phyloP scores from a whole-genome alignment of 768 basidiomycete genomes.

The Ephemerocybe angulata region DNA sequence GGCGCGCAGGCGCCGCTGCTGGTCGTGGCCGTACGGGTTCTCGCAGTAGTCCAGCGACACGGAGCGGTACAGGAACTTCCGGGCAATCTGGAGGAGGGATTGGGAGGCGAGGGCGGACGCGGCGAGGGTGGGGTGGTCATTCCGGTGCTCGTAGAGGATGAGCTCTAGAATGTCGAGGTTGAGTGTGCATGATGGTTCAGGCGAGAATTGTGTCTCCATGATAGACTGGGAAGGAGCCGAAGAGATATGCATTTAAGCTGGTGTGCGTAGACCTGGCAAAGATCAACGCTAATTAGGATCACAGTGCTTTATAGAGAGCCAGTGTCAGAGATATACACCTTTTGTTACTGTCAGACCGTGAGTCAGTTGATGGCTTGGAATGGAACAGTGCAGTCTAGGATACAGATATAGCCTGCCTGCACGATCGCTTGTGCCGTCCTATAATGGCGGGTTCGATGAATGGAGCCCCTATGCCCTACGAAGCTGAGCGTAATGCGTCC shows the following conservation, averaged over 20 bases:
- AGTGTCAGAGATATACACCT: too few relatives aligned
- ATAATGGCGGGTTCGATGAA: neutral
- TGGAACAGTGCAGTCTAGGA: neutral
- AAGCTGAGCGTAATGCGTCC: too few relatives aligned
- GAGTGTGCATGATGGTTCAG: neutral
- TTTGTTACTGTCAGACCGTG: neutral
- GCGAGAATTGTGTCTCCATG: neutral
- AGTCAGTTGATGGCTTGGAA: neutral
- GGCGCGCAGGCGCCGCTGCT: neutral
- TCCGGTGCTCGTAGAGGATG: slow-evolving; percentile 8
- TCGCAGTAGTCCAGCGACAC: slow-evolving; percentile 9
- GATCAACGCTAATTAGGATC: too few relatives aligned
- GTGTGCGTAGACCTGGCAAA: neutral
- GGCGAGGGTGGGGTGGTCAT: neutral
- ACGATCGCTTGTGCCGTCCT: too few relatives aligned
- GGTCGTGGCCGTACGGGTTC: slow-evolving; percentile 8
- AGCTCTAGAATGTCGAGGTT: slow-evolving; percentile 9
- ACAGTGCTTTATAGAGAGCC: too few relatives aligned
- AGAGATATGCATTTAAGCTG: neutral
- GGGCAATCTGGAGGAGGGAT: neutral
- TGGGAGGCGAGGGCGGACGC: slow-evolving; percentile 3
- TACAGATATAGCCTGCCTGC: neutral
- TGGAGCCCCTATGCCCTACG: too few relatives aligned
- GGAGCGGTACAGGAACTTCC: slow-evolving; percentile 9
- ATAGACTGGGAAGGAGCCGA: neutral